Percentiles rank a stretch among this genome's conserved stretches.
Conservation (phyloP, 495 filamentous ascomycete genomes). For the Glarea lozoyensis region DNA sequence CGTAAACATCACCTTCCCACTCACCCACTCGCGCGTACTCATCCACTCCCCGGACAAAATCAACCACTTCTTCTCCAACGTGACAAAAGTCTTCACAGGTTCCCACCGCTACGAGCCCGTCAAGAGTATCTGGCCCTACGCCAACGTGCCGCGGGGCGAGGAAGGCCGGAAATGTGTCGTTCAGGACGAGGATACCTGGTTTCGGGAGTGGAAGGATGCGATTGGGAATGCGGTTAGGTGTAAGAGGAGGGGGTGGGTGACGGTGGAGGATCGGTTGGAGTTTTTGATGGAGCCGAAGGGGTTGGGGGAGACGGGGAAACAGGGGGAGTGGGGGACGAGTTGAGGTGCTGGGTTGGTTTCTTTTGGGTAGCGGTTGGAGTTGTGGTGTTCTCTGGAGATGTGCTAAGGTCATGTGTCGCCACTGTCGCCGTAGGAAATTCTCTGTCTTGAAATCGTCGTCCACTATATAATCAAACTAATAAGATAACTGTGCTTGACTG, state of each 20-base stretch:
- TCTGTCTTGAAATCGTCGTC: no score
- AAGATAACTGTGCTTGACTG: no score
- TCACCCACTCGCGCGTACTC: constrained; percentile 38
- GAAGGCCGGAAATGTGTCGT: constrained; percentile 27
- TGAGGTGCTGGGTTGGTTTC: no score
- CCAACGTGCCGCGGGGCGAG: constrained; percentile 14
- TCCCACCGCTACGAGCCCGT: constrained; percentile 18
- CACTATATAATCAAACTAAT: no score
- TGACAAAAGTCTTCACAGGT: constrained; percentile 32
- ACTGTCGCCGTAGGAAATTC: no score
- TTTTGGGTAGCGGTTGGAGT: no score
- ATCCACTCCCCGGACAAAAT: constrained; percentile 41
- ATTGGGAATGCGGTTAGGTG: constrained; percentile 88
- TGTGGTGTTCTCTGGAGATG: no score
- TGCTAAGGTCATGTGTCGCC: no score
- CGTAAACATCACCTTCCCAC: constrained; percentile 39
- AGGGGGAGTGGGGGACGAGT: no score
- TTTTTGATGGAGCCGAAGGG: constrained; percentile 69
- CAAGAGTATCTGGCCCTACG: constrained; percentile 20
- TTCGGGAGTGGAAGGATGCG: constrained; percentile 80
- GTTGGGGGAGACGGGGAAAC: constrained; percentile 5
- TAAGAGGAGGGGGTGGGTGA: constrained; percentile 60
- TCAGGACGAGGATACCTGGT: constrained; percentile 46
- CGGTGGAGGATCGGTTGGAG: constrained; percentile 59
- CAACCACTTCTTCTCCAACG: constrained; percentile 42